phyloP scores from a whole-genome alignment of 192 early-diverging fungal genomes.

The Entomortierella parvispora region DNA sequence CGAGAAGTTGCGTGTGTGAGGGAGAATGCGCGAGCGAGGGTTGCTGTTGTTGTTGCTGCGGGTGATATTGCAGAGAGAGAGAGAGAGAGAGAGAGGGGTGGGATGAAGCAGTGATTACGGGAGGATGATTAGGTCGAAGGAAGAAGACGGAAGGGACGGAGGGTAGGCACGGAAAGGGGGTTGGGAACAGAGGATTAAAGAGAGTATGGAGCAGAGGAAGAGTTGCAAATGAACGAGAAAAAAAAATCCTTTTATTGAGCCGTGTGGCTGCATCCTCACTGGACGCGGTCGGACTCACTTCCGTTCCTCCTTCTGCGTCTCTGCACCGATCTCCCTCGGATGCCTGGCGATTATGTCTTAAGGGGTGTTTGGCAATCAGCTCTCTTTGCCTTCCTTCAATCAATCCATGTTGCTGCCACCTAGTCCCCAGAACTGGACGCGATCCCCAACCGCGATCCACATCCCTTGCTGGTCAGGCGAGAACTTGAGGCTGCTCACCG shows the following conservation, averaged over 20 bases:
- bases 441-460: slow-evolving; percentile 18
- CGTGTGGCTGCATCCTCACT: no score
- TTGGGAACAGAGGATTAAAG: not conserved
- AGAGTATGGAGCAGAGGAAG: not conserved
- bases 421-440: slow-evolving; percentile 26
- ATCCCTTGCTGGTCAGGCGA: slow-evolving; percentile 10
- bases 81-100: not conserved
- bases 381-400: no score
- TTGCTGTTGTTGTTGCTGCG: not conserved
- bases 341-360: no score
- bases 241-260: not conserved
- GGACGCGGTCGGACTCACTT: no score
- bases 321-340: no score
- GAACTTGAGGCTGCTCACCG: slow-evolving; percentile 14
- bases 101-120: not conserved
- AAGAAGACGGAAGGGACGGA: no score
- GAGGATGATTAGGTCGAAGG: not conserved
- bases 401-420: no score
- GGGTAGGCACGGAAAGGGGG: not conserved
- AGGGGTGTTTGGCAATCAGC: no score
- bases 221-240: not conserved
- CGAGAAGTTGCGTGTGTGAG: no score
- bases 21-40: no score
- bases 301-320: no score
- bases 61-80: not conserved